Evolutionary conservation across 495 filamentous ascomycete species (phyloP).

Genomic region (Rostrohypoxylon terebratum): DNA sequence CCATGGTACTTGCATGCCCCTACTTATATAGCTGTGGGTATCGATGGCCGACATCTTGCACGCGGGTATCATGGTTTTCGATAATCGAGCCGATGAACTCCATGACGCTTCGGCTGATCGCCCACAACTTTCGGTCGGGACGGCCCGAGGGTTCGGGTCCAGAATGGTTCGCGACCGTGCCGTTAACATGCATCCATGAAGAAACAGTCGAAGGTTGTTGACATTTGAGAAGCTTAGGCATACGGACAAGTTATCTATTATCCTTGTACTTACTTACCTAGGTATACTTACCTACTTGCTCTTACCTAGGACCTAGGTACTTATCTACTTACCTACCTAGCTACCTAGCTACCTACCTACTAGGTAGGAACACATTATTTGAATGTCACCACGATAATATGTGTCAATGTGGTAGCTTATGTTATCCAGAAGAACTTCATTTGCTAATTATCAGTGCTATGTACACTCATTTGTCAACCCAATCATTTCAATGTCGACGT

Average conservation of each 20-base stretch:
- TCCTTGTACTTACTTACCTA: too few species aligned
- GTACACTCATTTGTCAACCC: not conserved
- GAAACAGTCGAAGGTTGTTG: not conserved
- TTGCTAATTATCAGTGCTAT: not conserved
- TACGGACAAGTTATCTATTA: too few species aligned
- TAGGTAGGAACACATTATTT: not conserved
- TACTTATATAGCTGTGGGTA: not conserved
- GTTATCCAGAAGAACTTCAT: not conserved
- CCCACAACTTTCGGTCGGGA: conserved; percentile 3
- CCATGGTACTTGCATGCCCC: not conserved
- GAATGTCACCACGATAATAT: not conserved
- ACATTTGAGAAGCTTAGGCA: not conserved
- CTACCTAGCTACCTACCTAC: not conserved
- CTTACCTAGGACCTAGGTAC: not conserved
- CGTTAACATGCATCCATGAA: not conserved
- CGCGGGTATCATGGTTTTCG: conserved; percentile 1
- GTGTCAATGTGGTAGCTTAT: not conserved
- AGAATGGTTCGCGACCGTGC: conserved; percentile 6
- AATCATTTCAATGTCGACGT: not conserved
- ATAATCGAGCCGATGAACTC: conserved; percentile 9
- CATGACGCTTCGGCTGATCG: not conserved
- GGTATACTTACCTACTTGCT: too few species aligned
- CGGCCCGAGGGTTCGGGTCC: conserved; percentile 1
- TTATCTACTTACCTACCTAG: not conserved
- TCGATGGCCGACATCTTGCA: conserved; percentile 2